A percentile compares a stretch with the other conserved stretches of the same genome.
Conservation (phyloP, 306 rosid genomes). For the Pterocarpus santalinus region DNA sequence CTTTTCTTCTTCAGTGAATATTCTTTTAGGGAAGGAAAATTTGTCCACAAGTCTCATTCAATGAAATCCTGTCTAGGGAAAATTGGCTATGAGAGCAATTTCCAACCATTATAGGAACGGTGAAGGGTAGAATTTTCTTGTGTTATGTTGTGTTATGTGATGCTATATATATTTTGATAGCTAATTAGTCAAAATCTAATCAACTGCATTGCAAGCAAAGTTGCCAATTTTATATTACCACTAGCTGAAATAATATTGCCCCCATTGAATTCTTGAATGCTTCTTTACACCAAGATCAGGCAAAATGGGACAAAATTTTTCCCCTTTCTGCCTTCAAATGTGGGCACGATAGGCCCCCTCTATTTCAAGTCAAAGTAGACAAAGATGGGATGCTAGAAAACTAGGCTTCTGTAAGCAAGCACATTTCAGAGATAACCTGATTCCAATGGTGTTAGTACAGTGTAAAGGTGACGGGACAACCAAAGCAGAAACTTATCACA, state of each 20-base stretch:
- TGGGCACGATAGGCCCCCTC: background rate
- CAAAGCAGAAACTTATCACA: conserved; percentile 41
- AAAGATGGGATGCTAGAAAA: conserved; percentile 39
- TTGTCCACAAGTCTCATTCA: background rate
- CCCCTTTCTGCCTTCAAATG: conserved; percentile 8
- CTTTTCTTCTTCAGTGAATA: background rate
- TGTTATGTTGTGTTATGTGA: background rate
- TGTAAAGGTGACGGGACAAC: conserved; percentile 8
- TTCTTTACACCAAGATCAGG: background rate
- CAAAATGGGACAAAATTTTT: background rate
- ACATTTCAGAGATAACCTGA: conserved; percentile 37
- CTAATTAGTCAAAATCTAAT: background rate
- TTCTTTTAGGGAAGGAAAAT: background rate
- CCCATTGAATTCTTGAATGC: background rate
- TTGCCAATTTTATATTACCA: conserved; percentile 23
- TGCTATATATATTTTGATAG: background rate
- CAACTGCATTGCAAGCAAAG: background rate
- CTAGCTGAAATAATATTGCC: background rate
- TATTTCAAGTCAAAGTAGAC: conserved; percentile 38
- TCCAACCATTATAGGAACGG: background rate
- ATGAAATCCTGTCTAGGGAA: conserved; percentile 4
- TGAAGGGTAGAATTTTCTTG: background rate
- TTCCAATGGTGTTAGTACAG: conserved; percentile 38
- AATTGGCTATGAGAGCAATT: background rate
- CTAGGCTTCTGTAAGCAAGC: conserved; percentile 32